Conservation (phyloP, 495 filamentous ascomycete genomes). For the Chaetomium tenue region DNA sequence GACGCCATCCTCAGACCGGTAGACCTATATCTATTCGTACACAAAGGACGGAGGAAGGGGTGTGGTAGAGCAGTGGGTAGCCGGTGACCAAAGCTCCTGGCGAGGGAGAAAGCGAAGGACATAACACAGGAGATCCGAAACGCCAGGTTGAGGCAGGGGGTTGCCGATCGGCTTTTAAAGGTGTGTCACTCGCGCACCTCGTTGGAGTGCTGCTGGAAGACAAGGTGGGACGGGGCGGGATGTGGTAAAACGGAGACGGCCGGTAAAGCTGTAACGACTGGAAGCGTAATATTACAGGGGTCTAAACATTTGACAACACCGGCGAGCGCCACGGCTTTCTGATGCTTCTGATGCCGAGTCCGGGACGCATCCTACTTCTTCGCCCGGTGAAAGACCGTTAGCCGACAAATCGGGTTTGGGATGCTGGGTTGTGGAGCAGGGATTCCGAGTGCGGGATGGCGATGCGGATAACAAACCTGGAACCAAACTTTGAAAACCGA, state of each 20-base stretch:
- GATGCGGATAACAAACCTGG: slow-evolving; percentile 10
- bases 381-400: slow-evolving; percentile 23
- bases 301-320: slow-evolving; percentile 14
- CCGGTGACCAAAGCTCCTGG: slow-evolving; percentile 31
- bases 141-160: slow-evolving; percentile 14
- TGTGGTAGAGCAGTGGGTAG: slow-evolving; percentile 15
- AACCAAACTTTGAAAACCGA: neutral
- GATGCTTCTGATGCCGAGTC: slow-evolving; percentile 31
- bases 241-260: slow-evolving; percentile 13
- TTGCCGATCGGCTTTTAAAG: slow-evolving; percentile 22
- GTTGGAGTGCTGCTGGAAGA: neutral
- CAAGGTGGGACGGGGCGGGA: slow-evolving; percentile 6
- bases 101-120: slow-evolving; percentile 30
- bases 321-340: too few species aligned
- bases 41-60: slow-evolving; percentile 15
- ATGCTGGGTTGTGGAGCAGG: slow-evolving; percentile 19
- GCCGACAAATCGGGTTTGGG: slow-evolving; percentile 27
- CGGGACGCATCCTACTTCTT: slow-evolving; percentile 37
- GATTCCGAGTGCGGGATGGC: slow-evolving; percentile 19
- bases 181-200: neutral
- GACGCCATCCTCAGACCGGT: slow-evolving; percentile 49
- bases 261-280: neutral
- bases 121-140: slow-evolving; percentile 25
- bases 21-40: slow-evolving; percentile 1
- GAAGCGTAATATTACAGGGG: slow-evolving; percentile 27